A percentile compares a stretch with the other conserved stretches of the same genome.
phyloP scores from a whole-genome alignment of 306 rosid species.

The Canavalia ensiformis region DNA sequence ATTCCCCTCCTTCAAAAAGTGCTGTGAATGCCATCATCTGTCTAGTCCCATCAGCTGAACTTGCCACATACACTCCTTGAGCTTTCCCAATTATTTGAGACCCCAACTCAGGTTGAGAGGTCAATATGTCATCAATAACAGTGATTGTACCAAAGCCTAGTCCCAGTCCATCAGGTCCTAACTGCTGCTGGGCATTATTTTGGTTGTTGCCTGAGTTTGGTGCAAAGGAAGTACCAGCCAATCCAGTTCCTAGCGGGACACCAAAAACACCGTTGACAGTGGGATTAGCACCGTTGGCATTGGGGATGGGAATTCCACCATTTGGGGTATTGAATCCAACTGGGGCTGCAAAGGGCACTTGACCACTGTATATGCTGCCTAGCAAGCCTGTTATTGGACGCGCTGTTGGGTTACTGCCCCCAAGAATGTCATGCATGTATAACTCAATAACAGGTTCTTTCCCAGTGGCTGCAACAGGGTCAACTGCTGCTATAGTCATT shows the following conservation, averaged over 20 bases:
- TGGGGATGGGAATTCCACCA: slow-evolving; percentile 76
- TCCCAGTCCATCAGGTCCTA: slow-evolving; percentile 79
- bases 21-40: slow-evolving; percentile 95
- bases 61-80: slow-evolving; percentile 88
- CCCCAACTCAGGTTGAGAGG: slow-evolving; percentile 76
- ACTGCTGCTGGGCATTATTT: slow-evolving; percentile 53
- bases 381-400: slow-evolving; percentile 85
- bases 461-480: slow-evolving; percentile 59
- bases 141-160: slow-evolving; percentile 91
- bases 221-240: slow-evolving; percentile 77
- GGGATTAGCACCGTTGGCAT: slow-evolving; percentile 86
- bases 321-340: slow-evolving; percentile 72
- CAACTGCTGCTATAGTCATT: slow-evolving; percentile 52
- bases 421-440: slow-evolving; percentile 91
- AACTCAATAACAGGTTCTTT: slow-evolving; percentile 70
- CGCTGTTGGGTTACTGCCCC: slow-evolving; percentile 82
- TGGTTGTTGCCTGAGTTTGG: slow-evolving; percentile 54
- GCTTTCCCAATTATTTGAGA: slow-evolving; percentile 78
- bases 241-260: slow-evolving; percentile 82
- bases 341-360: slow-evolving; percentile 86
- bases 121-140: slow-evolving; percentile 77
- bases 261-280: slow-evolving; percentile 88
- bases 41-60: slow-evolving; percentile 77
- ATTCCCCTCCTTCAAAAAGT: slow-evolving; percentile 91
- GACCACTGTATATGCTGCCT: slow-evolving; percentile 85